Percentiles rank a stretch among this genome's conserved stretches.
Evolutionary conservation across 2,329 filamentous ascomycete genomes (phyloP).

Genomic region (Trichoderma cornu-damae): DNA sequence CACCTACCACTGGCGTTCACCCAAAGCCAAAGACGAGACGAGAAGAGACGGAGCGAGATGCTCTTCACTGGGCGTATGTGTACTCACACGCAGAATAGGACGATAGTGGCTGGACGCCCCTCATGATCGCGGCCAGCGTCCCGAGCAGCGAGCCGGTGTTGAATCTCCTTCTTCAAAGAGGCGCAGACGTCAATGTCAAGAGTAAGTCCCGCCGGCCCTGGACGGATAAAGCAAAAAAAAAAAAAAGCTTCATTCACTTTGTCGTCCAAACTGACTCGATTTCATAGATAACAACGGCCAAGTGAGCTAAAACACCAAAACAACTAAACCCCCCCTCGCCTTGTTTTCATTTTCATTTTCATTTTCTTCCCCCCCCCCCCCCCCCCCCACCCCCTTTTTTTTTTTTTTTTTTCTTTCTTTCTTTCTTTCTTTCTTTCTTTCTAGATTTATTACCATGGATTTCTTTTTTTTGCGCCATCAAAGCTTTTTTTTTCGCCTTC

Average conservation of each 20-base stretch:
- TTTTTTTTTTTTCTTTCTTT: no score
- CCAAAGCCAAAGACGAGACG: no score
- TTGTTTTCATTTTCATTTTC: not conserved
- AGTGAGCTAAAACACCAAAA: conserved; percentile 34
- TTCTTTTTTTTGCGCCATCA: no score
- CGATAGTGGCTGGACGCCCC: conserved; percentile 72
- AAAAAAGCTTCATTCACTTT: not conserved
- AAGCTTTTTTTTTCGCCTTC: no score
- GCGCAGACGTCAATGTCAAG: conserved; percentile 67
- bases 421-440: no score
- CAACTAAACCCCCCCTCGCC: no score
- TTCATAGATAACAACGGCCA: conserved; percentile 60
- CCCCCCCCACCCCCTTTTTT: no score
- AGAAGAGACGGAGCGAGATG: no score
- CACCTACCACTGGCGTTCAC: not conserved
- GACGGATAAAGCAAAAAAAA: no score
- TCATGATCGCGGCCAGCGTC: conserved; percentile 77
- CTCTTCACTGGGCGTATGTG: not conserved
- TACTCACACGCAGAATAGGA: conserved; percentile 45
- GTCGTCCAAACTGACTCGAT: not conserved
- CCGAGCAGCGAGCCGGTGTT: conserved; percentile 66
- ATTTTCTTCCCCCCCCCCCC: no score
- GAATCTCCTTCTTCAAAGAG: conserved; percentile 61
- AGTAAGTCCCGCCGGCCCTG: conserved; percentile 44
- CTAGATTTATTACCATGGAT: no score